Base-by-base conservation (phyloP, 768 basidiomycete genomes). In the Plicaturopsis crispa region DNA sequence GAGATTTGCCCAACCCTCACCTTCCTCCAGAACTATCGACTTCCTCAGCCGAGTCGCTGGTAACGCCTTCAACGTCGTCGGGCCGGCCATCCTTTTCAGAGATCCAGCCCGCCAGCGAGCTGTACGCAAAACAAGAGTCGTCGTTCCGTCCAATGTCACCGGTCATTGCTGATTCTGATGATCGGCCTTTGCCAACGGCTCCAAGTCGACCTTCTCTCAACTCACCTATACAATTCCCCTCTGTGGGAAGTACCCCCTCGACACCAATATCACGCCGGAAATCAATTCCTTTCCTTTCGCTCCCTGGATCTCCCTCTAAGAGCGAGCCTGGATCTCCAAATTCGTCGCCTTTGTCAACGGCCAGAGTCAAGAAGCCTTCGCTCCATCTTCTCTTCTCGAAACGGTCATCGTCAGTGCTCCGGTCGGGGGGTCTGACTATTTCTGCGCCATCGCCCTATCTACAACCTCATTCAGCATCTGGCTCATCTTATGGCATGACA, bases 371-470 rank as follows among this genome's bases (percentile, higher is more conserved):
- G 58, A 81, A 78, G 36, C 80, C 85, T 0, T 85, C 84, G 3
- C 57, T 85, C 40, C 75, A 76, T 35, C 60, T 84, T 13, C 63
- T 85, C 14, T 81, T 86, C 54, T 67, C 78, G 22, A 83, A 80
- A 61, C 72, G 69, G 34, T 77, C 80, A 5, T 57, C 64, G 2
- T 72, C 78, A 17, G 65, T 74, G 3, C 48, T 73, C 32, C 55
- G 57, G 18, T 51, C 54, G 33, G 53, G n/a, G n/a, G n/a, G 59
- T 24, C 31, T 49, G 39, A 41, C 49, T 39, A 57, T 48, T 21
- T 60, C 55, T 20, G 56, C 59, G 6, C 46, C 41, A 31, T 55
- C 57, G 30, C 54, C 65, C 20, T 48, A 46, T 39, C 54, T 56
- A 33, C 64, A 56, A 49, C 46, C 53, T 35, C 59, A 53, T 22